Evolutionary conservation across 768 basidiomycete species (phyloP).

Genomic region (Boletus patriciae): DNA sequence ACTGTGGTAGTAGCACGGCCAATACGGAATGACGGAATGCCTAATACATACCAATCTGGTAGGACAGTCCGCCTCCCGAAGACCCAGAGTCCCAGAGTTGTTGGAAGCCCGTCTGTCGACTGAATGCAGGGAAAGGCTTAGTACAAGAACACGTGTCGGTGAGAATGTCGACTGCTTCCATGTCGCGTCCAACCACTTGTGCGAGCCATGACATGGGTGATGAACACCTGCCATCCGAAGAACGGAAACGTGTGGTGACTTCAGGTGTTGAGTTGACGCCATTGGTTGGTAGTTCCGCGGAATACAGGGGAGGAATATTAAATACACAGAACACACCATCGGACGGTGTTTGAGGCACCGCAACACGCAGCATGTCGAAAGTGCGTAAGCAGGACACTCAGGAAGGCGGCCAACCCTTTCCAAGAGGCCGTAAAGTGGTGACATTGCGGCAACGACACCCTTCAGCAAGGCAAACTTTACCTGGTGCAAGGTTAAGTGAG

Average conservation of each 20-base stretch:
- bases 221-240: background rate
- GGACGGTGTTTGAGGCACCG: constrained; percentile 14
- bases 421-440: constrained; percentile 13
- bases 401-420: constrained; percentile 4
- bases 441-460: constrained; percentile 6
- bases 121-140: constrained; percentile 1
- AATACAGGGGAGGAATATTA: constrained; percentile 1
- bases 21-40: constrained; percentile 6
- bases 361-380: constrained; percentile 11
- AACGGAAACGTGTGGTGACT: constrained; percentile 3
- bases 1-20: background rate
- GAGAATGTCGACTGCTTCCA: constrained; percentile 1
- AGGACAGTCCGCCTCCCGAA: background rate
- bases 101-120: background rate
- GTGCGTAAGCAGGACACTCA: constrained; percentile 14
- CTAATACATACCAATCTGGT: constrained; percentile 5
- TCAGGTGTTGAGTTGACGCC: constrained; percentile 5
- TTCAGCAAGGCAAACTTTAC: constrained; percentile 1
- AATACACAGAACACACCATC: background rate
- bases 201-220: background rate
- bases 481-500: constrained; percentile 1
- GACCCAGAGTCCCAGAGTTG: background rate
- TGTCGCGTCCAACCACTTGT: background rate
- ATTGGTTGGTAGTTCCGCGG: constrained; percentile 16
- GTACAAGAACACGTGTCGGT: constrained; percentile 8